Base-by-base conservation (phyloP, 2,329 filamentous ascomycete species). In the Harringtonia aguacate region DNA sequence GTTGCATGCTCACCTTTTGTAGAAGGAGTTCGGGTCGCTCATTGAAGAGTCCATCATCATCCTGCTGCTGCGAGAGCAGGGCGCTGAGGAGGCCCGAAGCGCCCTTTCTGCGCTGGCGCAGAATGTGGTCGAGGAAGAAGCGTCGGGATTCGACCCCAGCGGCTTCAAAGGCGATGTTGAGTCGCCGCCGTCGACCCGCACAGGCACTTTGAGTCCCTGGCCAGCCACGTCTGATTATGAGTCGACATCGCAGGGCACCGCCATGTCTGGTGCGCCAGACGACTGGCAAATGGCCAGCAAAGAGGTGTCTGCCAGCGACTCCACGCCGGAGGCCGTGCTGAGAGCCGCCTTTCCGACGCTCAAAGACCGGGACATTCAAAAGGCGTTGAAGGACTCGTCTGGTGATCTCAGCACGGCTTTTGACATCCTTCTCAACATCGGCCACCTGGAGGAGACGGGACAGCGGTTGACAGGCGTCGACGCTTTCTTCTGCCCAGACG, bases 41-140 rank as follows among this genome's bases (percentile, higher is more conserved):
- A 62, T 95, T 34, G 89, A 95, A 52, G 77, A 87, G 51, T 75
- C 86, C 0, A 72, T 90, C 13, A 75, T 95, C 46, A 73, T 82
- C 43, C 81, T 86, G 4, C 84, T 95, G 40, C 68, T 79, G 6
- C 76, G 68, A 42, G 90, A 97, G 56, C 86, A 79, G 60, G 66
- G 79, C 35, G 65, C 79, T 28, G 56, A 70, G 3, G 63, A 67
- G 10, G 77, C 81, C 3, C 72, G 73, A 27, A 57, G 65, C n/a
- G 70, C 73, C 1, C 68, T 95, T 1, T 69, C 83, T n/a, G 60
- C 64, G 1, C 63, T 95, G 14, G 83, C 82, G 41, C 66, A 75
- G 27, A 67, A 73, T 46, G 86, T 84, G 1, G 58, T 67, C 0
- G 62, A 65, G 2, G 83, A 92, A 57, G 85, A 92, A 55, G 74